Evolutionary conservation across 208 protist species (phyloP).

Genomic region (Porcisia hertigi): DNA sequence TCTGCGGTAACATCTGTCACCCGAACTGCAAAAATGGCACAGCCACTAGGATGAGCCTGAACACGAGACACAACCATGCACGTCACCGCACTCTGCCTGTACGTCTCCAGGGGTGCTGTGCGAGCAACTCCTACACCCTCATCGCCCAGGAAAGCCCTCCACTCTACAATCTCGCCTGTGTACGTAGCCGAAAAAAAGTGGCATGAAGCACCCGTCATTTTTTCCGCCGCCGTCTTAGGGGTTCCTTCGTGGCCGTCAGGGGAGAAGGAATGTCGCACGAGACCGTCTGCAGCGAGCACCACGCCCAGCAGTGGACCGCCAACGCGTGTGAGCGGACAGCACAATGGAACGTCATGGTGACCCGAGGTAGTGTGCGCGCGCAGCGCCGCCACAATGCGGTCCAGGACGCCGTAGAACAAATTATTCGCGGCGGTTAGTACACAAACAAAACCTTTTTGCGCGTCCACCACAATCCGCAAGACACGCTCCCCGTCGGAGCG

Average conservation of each 20-base stretch:
- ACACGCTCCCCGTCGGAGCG: conserved; percentile 16
- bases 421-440: conserved; percentile 27
- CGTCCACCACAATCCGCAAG: conserved; percentile 24
- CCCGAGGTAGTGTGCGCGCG: background rate
- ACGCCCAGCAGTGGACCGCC: conserved; percentile 40
- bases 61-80: conserved; percentile 25
- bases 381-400: background rate
- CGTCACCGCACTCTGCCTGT: background rate
- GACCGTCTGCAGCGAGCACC: conserved; percentile 46
- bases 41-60: conserved; percentile 49
- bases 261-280: conserved; percentile 9
- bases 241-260: background rate
- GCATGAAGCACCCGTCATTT: background rate
- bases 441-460: background rate
- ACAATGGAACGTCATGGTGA: background rate
- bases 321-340: background rate
- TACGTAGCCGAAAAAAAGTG: conserved; percentile 62
- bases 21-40: conserved; percentile 70
- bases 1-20: conserved; percentile 1
- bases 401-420: conserved; percentile 1
- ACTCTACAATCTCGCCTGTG: conserved; percentile 53
- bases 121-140: background rate
- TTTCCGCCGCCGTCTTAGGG: background rate
- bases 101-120: background rate
- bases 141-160: conserved; percentile 6